Conservation (phyloP, 2,329 filamentous ascomycete species). For the Conoideocrella luteorostrata region DNA sequence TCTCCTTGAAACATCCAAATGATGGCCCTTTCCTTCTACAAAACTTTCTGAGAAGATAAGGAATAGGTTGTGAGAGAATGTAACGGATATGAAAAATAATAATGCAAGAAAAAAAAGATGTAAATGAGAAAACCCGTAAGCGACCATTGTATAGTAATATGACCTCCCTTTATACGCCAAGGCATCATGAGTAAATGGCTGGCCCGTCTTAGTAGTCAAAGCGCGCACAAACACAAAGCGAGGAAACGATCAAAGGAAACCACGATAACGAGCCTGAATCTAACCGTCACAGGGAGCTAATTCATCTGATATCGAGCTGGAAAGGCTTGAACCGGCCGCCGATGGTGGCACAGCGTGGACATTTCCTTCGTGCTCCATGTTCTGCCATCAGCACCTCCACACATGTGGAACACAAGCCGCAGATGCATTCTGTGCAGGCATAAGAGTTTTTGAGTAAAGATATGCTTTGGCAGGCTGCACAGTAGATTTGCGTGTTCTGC, state of each 20-base stretch:
- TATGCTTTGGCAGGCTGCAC: slow-evolving; percentile 75
- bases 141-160: neutral
- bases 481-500: slow-evolving; percentile 82
- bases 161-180: slow-evolving; percentile 3
- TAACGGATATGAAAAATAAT: neutral
- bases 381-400: slow-evolving; percentile 74
- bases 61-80: neutral
- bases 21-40: no score
- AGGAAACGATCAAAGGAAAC: neutral
- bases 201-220: neutral
- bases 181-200: neutral
- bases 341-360: slow-evolving; percentile 72
- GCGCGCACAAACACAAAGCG: neutral
- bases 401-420: slow-evolving; percentile 82
- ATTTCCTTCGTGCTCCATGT: slow-evolving; percentile 68
- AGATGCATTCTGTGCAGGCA: slow-evolving; percentile 94
- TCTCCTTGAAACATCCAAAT: neutral
- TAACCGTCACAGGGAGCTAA: slow-evolving; percentile 7
- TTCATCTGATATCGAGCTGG: slow-evolving; percentile 61
- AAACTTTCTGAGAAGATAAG: no score
- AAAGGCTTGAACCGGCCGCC: slow-evolving; percentile 79
- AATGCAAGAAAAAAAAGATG: neutral
- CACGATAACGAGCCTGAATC: neutral
- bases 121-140: neutral
- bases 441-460: slow-evolving; percentile 77